phyloP scores from a whole-genome alignment of 495 filamentous ascomycete genomes.

The Amphirosellinia nigrospora region DNA sequence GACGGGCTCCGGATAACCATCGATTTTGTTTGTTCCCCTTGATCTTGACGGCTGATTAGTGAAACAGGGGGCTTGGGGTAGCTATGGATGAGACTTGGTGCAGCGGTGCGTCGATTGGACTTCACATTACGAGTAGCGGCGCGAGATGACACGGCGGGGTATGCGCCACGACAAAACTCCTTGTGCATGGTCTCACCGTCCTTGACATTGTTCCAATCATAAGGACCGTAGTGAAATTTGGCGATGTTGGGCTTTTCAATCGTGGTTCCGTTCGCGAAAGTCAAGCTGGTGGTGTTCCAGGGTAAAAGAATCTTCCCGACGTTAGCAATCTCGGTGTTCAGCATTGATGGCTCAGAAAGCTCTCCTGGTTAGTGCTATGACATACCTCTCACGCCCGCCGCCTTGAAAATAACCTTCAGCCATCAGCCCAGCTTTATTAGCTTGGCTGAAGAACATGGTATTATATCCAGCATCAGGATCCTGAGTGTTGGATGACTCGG shows the following conservation, averaged over 20 bases:
- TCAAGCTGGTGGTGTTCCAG: slow-evolving; percentile 39
- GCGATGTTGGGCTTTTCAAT: slow-evolving; percentile 23
- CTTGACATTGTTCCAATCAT: slow-evolving; percentile 31
- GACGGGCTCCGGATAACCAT: slow-evolving; percentile 55
- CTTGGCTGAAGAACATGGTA: slow-evolving; percentile 41
- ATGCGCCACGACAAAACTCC: slow-evolving; percentile 33
- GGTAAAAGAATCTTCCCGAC: slow-evolving; percentile 36
- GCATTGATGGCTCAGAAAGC: too few relatives aligned
- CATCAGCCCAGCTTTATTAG: background rate
- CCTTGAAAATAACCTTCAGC: slow-evolving; percentile 19
- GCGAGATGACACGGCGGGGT: slow-evolving; percentile 21
- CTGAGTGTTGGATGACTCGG: slow-evolving; percentile 27
- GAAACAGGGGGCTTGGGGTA: slow-evolving; percentile 11
- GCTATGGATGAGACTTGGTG: slow-evolving; percentile 2
- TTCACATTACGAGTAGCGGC: slow-evolving; percentile 12
- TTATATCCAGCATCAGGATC: slow-evolving; percentile 54
- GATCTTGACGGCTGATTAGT: slow-evolving; percentile 25
- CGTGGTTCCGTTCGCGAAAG: slow-evolving; percentile 45
- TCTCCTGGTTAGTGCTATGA: background rate
- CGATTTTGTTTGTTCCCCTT: slow-evolving; percentile 28
- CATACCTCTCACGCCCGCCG: slow-evolving; percentile 30
- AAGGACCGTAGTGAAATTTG: slow-evolving; percentile 41
- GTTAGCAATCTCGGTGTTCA: slow-evolving; percentile 9
- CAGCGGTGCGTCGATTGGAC: slow-evolving; percentile 5
- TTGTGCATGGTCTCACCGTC: slow-evolving; percentile 41